These are phyloP conservation scores for Sporothrix sp. DNA, from an alignment of 2,329 filamentous ascomycete species.

Conservation along the genomic window DNA sequence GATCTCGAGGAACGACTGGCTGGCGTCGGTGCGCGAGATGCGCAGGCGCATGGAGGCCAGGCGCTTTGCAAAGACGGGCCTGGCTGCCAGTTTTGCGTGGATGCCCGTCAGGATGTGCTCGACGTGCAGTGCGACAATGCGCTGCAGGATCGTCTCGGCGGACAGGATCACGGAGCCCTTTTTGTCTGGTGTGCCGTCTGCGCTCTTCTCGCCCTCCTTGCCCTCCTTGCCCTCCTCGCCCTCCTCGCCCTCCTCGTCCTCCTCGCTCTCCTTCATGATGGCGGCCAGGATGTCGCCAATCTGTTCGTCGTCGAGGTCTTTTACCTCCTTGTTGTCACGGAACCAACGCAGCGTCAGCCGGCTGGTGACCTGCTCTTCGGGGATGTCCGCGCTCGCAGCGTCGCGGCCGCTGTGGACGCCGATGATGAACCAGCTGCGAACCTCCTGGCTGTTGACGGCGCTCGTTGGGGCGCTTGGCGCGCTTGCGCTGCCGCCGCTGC, in stretches of 20 bases:
- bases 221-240: not conserved
- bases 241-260: not conserved
- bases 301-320: conserved; percentile 39
- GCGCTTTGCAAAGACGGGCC: conserved; percentile 51
- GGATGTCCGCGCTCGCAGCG: conserved; percentile 11
- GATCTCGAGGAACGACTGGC: conserved; percentile 57
- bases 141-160: conserved; percentile 62
- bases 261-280: conserved; percentile 27
- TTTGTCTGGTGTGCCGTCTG: conserved; percentile 24
- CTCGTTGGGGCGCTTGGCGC: conserved; percentile 37
- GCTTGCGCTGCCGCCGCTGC: not conserved
- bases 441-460: conserved; percentile 1
- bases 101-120: conserved; percentile 61
- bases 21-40: conserved; percentile 51
- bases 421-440: conserved; percentile 72
- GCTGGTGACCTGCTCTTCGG: conserved; percentile 39
- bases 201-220: not conserved
- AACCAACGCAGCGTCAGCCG: conserved; percentile 68
- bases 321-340: conserved; percentile 66
- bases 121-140: conserved; percentile 65
- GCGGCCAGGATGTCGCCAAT: conserved; percentile 47
- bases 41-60: conserved; percentile 49
- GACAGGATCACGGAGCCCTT: conserved; percentile 53
- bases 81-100: conserved; percentile 47
- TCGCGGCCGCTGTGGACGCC: conserved; percentile 47